phyloP scores from a whole-genome alignment of 139 green algal genomes.

The Chlorella sp. region DNA sequence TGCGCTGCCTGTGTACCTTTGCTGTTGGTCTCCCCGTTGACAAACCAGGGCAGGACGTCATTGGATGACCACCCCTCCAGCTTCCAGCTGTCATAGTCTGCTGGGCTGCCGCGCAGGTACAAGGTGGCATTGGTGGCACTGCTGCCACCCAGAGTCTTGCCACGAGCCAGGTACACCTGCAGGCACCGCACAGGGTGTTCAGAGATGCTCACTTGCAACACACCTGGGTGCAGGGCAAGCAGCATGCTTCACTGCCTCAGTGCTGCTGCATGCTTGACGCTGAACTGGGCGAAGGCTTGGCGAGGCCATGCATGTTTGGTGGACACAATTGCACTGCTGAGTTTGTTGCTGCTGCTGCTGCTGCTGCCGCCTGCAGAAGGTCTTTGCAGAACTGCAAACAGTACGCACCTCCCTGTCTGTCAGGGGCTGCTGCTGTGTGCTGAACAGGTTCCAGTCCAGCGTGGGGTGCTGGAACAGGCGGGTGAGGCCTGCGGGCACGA shows the following conservation, averaged over 20 bases:
- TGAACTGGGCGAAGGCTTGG: too few species aligned
- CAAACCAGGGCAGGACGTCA: slow-evolving; percentile 79
- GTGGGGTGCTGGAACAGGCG: slow-evolving; percentile 69
- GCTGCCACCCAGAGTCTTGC: slow-evolving; percentile 76
- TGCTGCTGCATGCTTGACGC: too few species aligned
- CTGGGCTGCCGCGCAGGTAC: slow-evolving; percentile 68
- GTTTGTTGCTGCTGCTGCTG: too few species aligned
- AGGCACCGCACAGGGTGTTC: too few species aligned
- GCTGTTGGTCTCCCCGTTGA: slow-evolving; percentile 61
- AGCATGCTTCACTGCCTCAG: too few species aligned
- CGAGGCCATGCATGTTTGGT: too few species aligned
- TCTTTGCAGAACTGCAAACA: too few species aligned
- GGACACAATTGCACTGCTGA: too few species aligned
- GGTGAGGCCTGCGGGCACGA: slow-evolving; percentile 65
- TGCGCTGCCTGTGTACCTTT: slow-evolving; percentile 36
- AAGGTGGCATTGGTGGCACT: slow-evolving; percentile 84
- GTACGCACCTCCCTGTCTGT: slow-evolving; percentile 45
- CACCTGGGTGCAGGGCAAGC: too few species aligned
- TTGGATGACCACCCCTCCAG: slow-evolving; percentile 62
- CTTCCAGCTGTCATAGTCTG: slow-evolving; percentile 82
- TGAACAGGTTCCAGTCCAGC: slow-evolving; percentile 83
- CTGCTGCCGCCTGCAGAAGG: too few species aligned
- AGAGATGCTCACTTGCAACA: too few species aligned
- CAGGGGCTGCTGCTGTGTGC: slow-evolving; percentile 47
- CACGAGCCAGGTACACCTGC: slow-evolving; percentile 78